phyloP scores from a whole-genome alignment of 805 yeast genomes.

The Maudiozyma serrabonitensis region DNA sequence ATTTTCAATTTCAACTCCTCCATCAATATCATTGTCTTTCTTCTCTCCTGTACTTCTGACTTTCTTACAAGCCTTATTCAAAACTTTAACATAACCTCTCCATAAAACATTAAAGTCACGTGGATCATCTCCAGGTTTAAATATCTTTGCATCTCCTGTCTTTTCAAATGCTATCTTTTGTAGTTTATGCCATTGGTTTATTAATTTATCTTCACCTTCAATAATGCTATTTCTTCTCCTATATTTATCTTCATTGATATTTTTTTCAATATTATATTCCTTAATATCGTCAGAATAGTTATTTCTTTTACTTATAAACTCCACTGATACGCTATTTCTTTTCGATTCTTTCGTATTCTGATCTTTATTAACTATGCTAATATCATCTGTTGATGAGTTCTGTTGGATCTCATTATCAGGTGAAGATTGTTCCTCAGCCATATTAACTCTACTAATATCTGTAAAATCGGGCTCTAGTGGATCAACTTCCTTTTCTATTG shows the following conservation, averaged over 20 bases:
- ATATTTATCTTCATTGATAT: constrained; percentile 1
- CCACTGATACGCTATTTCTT: not conserved
- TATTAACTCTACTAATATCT: not conserved
- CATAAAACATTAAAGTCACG: constrained; percentile 34
- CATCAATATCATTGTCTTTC: constrained; percentile 3
- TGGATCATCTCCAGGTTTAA: constrained; percentile 18
- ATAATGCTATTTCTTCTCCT: constrained; percentile 2
- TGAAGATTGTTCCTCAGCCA: too few relatives aligned
- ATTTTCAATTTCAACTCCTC: not conserved
- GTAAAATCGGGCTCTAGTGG: not conserved
- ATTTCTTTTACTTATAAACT: constrained; percentile 1
- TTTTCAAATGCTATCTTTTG: constrained; percentile 36
- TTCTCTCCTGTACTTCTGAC: constrained; percentile 4
- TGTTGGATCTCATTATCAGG: too few relatives aligned
- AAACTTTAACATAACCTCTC: constrained; percentile 29
- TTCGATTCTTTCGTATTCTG: too few relatives aligned
- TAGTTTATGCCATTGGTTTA: constrained; percentile 21
- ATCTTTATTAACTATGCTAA: too few relatives aligned
- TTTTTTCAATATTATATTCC: constrained; percentile 1
- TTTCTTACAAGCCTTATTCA: constrained; percentile 7
- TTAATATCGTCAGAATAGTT: not conserved
- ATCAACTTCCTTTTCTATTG: not conserved
- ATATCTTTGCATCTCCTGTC: constrained; percentile 31
- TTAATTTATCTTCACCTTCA: constrained; percentile 5
- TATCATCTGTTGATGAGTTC: too few relatives aligned